Base-by-base conservation (phyloP, 495 filamentous ascomycete species). In the Aspergillus indologenus region DNA sequence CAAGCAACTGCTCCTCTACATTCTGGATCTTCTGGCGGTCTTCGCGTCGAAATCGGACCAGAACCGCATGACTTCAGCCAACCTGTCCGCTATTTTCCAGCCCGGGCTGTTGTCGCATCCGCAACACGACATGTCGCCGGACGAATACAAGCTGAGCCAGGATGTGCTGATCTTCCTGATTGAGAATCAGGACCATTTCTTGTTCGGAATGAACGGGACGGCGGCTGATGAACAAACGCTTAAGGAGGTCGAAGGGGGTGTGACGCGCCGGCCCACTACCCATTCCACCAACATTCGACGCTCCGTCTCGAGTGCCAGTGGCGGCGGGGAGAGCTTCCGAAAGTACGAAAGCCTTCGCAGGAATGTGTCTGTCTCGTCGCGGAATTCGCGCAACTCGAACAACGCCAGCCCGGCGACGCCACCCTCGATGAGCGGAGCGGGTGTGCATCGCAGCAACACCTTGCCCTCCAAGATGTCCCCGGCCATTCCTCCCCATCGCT, bases 81-180 rank as follows among this genome's bases (percentile, higher is more conserved):
- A 99, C 68, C 75, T 99, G 14, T 88, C 94, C n/a, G 93, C 94
- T 42, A 97, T 99, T 64, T 99, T 99, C 73, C 95, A 98, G 69
- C 94, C 94, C 3, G 94, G 94, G 47, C 86, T 99, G 74, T 82
- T 99, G 20, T 95, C 92, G 12, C 94, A 98, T 71, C 94, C 94
- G 3, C 78, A 83, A 31, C 94, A 99, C 71, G 92, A 96, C 63
- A 96, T 99, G 92, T 84, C 89, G 8, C 94, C 94, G 7, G 81
- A 87, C 19, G 92, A 96, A 62, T 99, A 99, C 67, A 88, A 90
- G 40, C 76, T 98, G 21, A 98, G 94, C 62, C 94, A 99, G 74
- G 91, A 95, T 66, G 94, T 99, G 43, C 83, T 99, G 67, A 96
- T 98, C 23, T 99, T 98, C 70, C 76, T 99, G 61, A 99, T 99